Evolutionary conservation across 768 basidiomycete genomes (phyloP).

Genomic region (Coprinellus micaceus): DNA sequence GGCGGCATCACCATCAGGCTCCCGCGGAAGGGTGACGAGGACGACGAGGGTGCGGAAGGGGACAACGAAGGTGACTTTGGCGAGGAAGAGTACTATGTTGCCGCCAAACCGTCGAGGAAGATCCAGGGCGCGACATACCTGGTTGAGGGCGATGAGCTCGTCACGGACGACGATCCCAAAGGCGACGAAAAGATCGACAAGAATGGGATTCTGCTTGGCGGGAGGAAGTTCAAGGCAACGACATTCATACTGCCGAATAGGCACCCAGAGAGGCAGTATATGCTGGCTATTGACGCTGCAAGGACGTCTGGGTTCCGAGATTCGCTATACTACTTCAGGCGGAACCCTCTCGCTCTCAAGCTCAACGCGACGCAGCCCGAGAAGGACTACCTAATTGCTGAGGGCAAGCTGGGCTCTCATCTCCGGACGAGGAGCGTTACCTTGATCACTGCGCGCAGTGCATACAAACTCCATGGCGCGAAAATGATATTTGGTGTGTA

Average conservation of each 20-base stretch:
- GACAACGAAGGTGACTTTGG: conserved; percentile 39
- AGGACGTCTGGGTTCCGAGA: conserved; percentile 94
- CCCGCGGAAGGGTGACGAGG: conserved; percentile 22
- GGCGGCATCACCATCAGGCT: conserved; percentile 14
- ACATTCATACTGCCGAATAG: conserved; percentile 87
- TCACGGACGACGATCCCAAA: conserved; percentile 76
- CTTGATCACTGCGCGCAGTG: conserved; percentile 86
- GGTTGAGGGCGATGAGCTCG: conserved; percentile 87
- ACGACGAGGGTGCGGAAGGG: conserved; percentile 27
- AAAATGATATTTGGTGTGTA: conserved; percentile 81
- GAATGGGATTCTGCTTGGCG: conserved; percentile 79
- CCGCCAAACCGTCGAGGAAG: conserved; percentile 68
- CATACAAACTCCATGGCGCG: conserved; percentile 90
- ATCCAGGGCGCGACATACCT: conserved; percentile 72
- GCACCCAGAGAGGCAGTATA: conserved; percentile 81
- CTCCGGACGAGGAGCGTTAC: conserved; percentile 90
- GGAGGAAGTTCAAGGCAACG: conserved; percentile 84
- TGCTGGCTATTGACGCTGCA: conserved; percentile 97
- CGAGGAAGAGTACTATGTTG: conserved; percentile 43
- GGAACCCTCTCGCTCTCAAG: conserved; percentile 87
- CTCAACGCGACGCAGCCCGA: conserved; percentile 85
- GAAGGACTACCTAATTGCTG: conserved; percentile 88
- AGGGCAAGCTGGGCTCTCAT: conserved; percentile 85
- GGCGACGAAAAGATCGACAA: conserved; percentile 91
- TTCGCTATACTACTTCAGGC: conserved; percentile 96